Percentiles rank a stretch among this genome's conserved stretches.
Evolutionary conservation across 208 protist species (phyloP).

Genomic region (Leishmania major): DNA sequence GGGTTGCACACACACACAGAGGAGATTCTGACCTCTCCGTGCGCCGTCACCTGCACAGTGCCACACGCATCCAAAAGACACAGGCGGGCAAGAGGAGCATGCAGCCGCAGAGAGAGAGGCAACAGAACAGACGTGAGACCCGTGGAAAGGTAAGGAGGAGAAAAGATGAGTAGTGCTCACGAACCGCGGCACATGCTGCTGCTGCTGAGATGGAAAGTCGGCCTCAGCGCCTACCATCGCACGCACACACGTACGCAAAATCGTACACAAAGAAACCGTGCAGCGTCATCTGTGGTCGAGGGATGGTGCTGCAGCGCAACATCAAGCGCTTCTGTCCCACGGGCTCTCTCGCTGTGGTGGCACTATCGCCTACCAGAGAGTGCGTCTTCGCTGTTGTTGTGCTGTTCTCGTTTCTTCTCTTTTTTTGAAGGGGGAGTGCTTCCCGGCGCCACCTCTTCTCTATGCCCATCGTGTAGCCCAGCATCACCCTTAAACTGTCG

Average conservation of each 20-base stretch:
- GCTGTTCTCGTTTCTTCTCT: not conserved
- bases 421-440: not conserved
- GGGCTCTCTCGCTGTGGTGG: not conserved
- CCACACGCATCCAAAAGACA: not conserved
- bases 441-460: not conserved
- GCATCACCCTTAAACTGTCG: not conserved
- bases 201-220: not conserved
- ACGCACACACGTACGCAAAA: not conserved
- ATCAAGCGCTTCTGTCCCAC: not conserved
- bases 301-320: not conserved
- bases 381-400: not conserved
- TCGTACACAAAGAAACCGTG: not conserved
- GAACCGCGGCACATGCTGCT: not conserved
- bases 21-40: not conserved
- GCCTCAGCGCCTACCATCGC: not conserved
- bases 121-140: too few relatives aligned
- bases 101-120: not conserved
- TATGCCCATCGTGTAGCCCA: not conserved
- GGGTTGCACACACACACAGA: not conserved
- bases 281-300: not conserved
- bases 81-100: not conserved
- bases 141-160: not conserved
- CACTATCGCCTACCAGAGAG: not conserved
- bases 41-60: not conserved
- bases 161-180: not conserved